Conservation (phyloP, 352 stramenopile genomes). For the Pythium pectinolyticum region DNA sequence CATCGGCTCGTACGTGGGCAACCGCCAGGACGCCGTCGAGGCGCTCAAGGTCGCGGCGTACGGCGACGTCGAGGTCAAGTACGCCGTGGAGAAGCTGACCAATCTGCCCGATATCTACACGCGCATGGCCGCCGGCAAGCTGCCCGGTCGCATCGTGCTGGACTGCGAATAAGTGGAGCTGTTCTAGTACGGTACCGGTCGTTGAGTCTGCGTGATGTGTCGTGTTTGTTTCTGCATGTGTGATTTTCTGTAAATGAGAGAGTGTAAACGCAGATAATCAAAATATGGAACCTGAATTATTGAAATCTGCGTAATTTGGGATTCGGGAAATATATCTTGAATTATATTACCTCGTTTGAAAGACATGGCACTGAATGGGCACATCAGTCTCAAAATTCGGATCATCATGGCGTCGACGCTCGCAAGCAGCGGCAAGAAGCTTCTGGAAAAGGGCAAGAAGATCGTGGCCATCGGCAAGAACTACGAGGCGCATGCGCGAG, state of each 20-base stretch:
- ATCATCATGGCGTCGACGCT: constrained; percentile 18
- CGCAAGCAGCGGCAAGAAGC: constrained; percentile 48
- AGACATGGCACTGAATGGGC: constrained; percentile 7
- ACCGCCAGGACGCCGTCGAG: constrained; percentile 55
- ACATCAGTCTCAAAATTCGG: not conserved
- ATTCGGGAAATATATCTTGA: too few species aligned
- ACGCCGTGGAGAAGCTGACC: constrained; percentile 36
- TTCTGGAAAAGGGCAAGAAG: constrained; percentile 71
- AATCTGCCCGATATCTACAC: constrained; percentile 48
- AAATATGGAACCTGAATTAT: too few species aligned
- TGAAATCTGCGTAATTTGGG: not conserved
- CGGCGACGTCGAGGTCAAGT: constrained; percentile 45
- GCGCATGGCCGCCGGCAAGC: constrained; percentile 39
- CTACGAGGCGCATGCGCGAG: constrained; percentile 76
- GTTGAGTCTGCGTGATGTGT: not conserved
- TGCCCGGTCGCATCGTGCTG: constrained; percentile 41
- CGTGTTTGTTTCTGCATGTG: not conserved
- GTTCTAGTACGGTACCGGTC: not conserved
- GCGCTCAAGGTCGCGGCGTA: constrained; percentile 49
- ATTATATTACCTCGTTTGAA: constrained; percentile 1
- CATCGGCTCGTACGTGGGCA: constrained; percentile 55
- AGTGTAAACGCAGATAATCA: not conserved
- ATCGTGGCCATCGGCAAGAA: constrained; percentile 86
- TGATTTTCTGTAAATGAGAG: not conserved
- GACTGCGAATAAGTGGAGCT: constrained; percentile 37